Conservation (phyloP, 2,329 filamentous ascomycete species). For the Pseudofabraea citricarpa region DNA sequence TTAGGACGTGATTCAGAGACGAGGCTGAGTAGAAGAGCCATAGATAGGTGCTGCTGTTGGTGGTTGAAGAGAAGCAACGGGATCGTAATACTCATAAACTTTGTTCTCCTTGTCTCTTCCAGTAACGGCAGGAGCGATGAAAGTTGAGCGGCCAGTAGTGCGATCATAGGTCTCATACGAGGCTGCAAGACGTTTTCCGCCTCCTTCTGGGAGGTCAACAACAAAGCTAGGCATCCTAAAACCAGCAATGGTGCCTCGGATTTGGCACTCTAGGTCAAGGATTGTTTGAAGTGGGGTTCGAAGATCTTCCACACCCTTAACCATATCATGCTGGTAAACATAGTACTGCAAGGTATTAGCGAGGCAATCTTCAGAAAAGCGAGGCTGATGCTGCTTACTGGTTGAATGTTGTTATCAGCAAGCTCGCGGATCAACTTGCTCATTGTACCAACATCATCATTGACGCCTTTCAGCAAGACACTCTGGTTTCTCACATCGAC, state of each 20-base stretch:
- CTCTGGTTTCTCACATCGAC: conserved; percentile 56
- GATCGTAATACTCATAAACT: conserved; percentile 55
- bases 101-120: conserved; percentile 38
- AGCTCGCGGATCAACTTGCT: conserved; percentile 46
- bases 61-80: too few relatives aligned
- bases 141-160: conserved; percentile 47
- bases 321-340: conserved; percentile 62
- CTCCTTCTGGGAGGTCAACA: conserved; percentile 58
- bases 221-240: conserved; percentile 60
- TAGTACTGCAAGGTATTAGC: conserved; percentile 46
- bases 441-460: conserved; percentile 51
- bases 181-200: conserved; percentile 56
- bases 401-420: conserved; percentile 51
- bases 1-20: too few relatives aligned
- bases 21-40: too few relatives aligned
- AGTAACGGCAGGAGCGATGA: conserved; percentile 49
- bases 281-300: conserved; percentile 56
- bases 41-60: too few relatives aligned
- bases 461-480: conserved; percentile 54
- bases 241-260: conserved; percentile 56
- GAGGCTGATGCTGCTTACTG: conserved; percentile 35
- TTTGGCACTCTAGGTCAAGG: conserved; percentile 49
- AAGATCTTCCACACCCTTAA: conserved; percentile 54
- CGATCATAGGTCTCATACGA: conserved; percentile 49
- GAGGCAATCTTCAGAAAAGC: background rate